Conservation (phyloP, 306 rosid genomes). For the Casuarina equisetifolia region DNA sequence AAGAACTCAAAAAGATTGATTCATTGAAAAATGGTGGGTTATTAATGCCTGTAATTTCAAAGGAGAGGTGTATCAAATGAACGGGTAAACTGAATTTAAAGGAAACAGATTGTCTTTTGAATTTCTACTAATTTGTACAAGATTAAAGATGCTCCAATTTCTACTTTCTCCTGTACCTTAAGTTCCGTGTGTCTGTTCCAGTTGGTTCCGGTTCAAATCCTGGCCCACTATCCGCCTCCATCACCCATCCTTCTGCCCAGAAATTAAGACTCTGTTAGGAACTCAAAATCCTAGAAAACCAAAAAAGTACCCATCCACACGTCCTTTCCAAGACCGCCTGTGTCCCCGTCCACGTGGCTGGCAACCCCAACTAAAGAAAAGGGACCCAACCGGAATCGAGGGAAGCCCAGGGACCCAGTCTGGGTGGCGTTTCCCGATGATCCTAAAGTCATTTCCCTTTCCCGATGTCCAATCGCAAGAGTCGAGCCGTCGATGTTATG, state of each 20-base stretch:
- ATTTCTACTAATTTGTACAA: no score
- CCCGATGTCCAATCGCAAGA: constrained; percentile 25
- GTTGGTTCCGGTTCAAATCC: constrained; percentile 25
- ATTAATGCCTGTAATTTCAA: no score
- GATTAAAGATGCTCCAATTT: no score
- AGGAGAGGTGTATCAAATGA: no score
- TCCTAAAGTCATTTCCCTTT: background rate
- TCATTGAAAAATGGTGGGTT: no score
- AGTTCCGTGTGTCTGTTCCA: constrained; percentile 27
- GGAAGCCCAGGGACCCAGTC: constrained; percentile 1
- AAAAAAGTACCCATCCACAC: background rate
- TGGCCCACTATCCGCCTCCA: constrained; percentile 33
- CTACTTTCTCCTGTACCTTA: constrained; percentile 44
- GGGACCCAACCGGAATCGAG: constrained; percentile 16
- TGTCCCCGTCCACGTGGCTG: constrained; percentile 46
- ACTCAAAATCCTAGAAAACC: background rate
- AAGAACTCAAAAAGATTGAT: no score
- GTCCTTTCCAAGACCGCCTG: constrained; percentile 8
- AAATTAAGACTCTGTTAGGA: constrained; percentile 21
- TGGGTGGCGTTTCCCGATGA: background rate
- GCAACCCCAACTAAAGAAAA: background rate
- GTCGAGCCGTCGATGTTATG: constrained; percentile 30
- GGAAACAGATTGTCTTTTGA: no score
- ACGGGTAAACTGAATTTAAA: no score
- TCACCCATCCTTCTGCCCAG: constrained; percentile 41